Conservation (phyloP, 257 asterid species). For the Leptodermis oblonga region DNA sequence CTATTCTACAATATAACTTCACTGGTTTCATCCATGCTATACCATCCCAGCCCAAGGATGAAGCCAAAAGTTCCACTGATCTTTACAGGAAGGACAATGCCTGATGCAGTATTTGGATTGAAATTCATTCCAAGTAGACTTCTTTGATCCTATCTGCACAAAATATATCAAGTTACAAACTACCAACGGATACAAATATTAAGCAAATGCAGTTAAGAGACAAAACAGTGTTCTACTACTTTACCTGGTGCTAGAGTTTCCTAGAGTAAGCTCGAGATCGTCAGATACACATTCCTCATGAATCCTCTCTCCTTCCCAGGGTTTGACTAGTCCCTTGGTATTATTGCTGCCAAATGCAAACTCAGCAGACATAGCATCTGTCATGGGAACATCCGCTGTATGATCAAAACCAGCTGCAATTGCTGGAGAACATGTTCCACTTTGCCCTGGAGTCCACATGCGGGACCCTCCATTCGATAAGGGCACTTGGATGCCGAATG, state of each 20-base stretch:
- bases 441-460: slow-evolving; percentile 97
- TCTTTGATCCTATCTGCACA: slow-evolving; percentile 38
- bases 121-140: slow-evolving; percentile 8
- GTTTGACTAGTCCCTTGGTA: slow-evolving; percentile 63
- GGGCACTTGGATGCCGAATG: slow-evolving; percentile 71
- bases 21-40: slow-evolving; percentile 9
- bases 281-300: slow-evolving; percentile 92
- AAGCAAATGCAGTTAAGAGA: not conserved
- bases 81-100: slow-evolving; percentile 8
- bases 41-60: slow-evolving; percentile 5
- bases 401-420: slow-evolving; percentile 59
- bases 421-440: slow-evolving; percentile 96
- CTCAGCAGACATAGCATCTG: slow-evolving; percentile 79
- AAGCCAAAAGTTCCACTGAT: slow-evolving; percentile 7
- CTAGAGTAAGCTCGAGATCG: slow-evolving; percentile 95
- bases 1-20: slow-evolving; percentile 15
- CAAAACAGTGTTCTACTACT: not conserved
- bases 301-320: slow-evolving; percentile 98
- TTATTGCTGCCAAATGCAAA: slow-evolving; percentile 83
- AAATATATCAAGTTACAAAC: slow-evolving; percentile 10
- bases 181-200: not conserved
- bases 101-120: not conserved
- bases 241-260: slow-evolving; percentile 81
- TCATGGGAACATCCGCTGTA: slow-evolving; percentile 88
- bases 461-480: slow-evolving; percentile 83